These are phyloP conservation scores for Phytophthora sp. DNA, from an alignment of 352 stramenopile species.

Conservation along the genomic window DNA sequence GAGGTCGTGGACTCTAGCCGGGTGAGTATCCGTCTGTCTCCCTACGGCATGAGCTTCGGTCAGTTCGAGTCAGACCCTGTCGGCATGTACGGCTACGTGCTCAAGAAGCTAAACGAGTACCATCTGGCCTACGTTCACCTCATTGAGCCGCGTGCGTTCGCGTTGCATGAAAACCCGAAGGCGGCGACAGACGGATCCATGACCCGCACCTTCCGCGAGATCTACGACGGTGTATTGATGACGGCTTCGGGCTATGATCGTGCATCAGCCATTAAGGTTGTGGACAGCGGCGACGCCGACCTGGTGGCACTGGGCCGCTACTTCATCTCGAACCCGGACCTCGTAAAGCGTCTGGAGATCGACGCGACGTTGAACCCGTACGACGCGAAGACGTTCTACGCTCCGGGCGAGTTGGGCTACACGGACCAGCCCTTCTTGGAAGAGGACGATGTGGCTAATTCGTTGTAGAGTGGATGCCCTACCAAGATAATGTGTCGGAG, in stretches of 20 bases:
- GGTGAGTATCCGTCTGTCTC: slow-evolving; percentile 44
- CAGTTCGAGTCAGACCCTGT: slow-evolving; percentile 47
- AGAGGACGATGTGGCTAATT: slow-evolving; percentile 8
- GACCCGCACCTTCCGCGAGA: slow-evolving; percentile 48
- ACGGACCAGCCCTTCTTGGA: slow-evolving; percentile 47
- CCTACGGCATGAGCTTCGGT: slow-evolving; percentile 44
- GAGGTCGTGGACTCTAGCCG: slow-evolving; percentile 44
- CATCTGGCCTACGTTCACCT: slow-evolving; percentile 56
- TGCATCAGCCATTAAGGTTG: slow-evolving; percentile 34
- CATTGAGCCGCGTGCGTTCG: slow-evolving; percentile 49
- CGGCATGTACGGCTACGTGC: slow-evolving; percentile 41
- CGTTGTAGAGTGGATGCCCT: slow-evolving; percentile 7
- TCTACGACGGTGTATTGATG: slow-evolving; percentile 61
- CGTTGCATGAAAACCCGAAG: slow-evolving; percentile 34
- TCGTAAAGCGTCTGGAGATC: slow-evolving; percentile 47
- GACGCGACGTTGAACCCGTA: slow-evolving; percentile 48
- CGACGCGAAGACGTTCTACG: slow-evolving; percentile 45
- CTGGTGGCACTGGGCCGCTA: slow-evolving; percentile 54
- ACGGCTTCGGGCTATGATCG: slow-evolving; percentile 50
- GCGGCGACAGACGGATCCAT: slow-evolving; percentile 45
- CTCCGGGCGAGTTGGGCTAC: slow-evolving; percentile 41
- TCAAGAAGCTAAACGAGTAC: slow-evolving; percentile 50
- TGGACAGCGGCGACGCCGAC: slow-evolving; percentile 49
- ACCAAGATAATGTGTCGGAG: background rate
- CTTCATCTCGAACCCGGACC: slow-evolving; percentile 56